Percentiles rank a stretch among this genome's conserved stretches.
phyloP scores from a whole-genome alignment of 768 basidiomycete species.

The Hemileccinum impolitum region DNA sequence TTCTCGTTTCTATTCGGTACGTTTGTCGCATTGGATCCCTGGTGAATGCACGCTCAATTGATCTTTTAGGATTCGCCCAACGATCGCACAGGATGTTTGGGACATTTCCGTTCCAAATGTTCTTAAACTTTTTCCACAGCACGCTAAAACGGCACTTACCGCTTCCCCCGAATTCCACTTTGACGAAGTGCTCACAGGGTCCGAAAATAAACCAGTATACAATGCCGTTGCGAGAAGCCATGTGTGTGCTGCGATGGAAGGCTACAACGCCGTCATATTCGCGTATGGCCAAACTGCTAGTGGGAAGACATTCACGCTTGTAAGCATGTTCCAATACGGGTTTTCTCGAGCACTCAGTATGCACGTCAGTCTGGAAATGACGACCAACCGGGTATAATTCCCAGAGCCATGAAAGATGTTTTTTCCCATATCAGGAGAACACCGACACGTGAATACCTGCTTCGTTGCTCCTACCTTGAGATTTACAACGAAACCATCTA shows the following conservation, averaged over 20 bases:
- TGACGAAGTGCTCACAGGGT: slow-evolving; percentile 74
- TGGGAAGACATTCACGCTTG: slow-evolving; percentile 71
- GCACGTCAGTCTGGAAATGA: slow-evolving; percentile 60
- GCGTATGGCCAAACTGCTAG: slow-evolving; percentile 90
- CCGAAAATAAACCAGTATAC: slow-evolving; percentile 78
- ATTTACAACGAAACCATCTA: slow-evolving; percentile 94
- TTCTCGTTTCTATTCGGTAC: slow-evolving; percentile 81
- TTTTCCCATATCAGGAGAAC: slow-evolving; percentile 80
- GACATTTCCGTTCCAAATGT: slow-evolving; percentile 40
- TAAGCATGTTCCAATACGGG: slow-evolving; percentile 18
- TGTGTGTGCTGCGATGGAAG: slow-evolving; percentile 91
- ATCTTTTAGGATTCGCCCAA: slow-evolving; percentile 57
- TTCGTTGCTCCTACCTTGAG: slow-evolving; percentile 94
- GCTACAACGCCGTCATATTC: slow-evolving; percentile 94
- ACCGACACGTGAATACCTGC: slow-evolving; percentile 82
- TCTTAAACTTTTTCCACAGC: slow-evolving; percentile 60
- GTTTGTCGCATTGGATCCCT: not conserved
- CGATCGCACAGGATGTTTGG: slow-evolving; percentile 54
- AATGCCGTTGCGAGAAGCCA: slow-evolving; percentile 72
- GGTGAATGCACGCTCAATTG: slow-evolving; percentile 1
- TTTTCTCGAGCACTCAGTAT: slow-evolving; percentile 34
- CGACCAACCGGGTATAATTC: slow-evolving; percentile 90
- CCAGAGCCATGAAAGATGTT: slow-evolving; percentile 87
- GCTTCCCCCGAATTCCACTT: slow-evolving; percentile 57
- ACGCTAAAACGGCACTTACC: slow-evolving; percentile 44